A percentile compares a stretch with the other conserved stretches of the same genome.
These are phyloP conservation scores for Kokia cookei DNA, from an alignment of 441 rosid species.

Conservation along the genomic window DNA sequence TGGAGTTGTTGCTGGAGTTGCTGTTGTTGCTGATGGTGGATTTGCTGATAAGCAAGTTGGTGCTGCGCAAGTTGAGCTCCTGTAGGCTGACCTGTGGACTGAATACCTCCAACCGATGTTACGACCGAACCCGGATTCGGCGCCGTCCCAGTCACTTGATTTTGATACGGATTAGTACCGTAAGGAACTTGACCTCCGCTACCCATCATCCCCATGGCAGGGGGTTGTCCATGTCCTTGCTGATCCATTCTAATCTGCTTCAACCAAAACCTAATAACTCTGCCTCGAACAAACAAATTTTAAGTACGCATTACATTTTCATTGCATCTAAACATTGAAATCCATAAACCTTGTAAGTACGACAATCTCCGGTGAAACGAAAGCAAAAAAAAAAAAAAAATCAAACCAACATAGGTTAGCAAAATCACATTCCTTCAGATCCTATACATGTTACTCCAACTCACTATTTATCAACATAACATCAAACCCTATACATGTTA, in stretches of 20 bases:
- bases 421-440: background rate
- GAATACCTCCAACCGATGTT: slow-evolving; percentile 28
- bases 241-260: slow-evolving; percentile 55
- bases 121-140: slow-evolving; percentile 29
- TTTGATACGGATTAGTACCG: slow-evolving; percentile 57
- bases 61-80: slow-evolving; percentile 58
- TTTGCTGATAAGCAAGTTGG: slow-evolving; percentile 68
- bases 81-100: slow-evolving; percentile 38
- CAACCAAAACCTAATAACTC: slow-evolving; percentile 11
- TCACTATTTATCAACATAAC: background rate
- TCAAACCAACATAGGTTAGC: background rate
- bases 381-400: background rate
- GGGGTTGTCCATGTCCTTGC: slow-evolving; percentile 75
- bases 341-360: background rate
- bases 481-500: background rate
- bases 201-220: slow-evolving; percentile 32
- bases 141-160: slow-evolving; percentile 45
- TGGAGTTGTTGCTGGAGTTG: slow-evolving; percentile 57
- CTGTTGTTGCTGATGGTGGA: slow-evolving; percentile 47
- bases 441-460: background rate
- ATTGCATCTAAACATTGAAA: background rate
- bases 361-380: background rate
- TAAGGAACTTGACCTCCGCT: slow-evolving; percentile 51
- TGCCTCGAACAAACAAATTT: slow-evolving; percentile 1
- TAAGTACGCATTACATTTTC: background rate